A percentile compares a stretch with the other conserved stretches of the same genome.
phyloP scores from a whole-genome alignment of 2,329 filamentous ascomycete genomes.

The Escovopsis sp. region DNA sequence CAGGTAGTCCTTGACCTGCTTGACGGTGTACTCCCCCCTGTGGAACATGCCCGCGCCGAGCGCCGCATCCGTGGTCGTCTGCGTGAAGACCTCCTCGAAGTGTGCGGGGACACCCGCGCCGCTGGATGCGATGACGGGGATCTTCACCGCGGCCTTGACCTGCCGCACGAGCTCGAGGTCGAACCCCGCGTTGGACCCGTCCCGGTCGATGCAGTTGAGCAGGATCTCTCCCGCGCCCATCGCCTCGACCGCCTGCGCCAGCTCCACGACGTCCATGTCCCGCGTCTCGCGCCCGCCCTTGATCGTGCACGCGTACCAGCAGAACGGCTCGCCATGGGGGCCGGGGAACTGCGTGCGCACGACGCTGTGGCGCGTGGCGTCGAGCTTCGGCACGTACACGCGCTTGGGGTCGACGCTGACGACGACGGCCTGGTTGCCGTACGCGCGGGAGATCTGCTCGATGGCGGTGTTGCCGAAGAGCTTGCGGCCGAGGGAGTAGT shows the following conservation, averaged over 20 bases:
- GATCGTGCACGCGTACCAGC: slow-evolving; percentile 97
- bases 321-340: slow-evolving; percentile 61
- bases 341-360: slow-evolving; percentile 56
- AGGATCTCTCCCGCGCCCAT: slow-evolving; percentile 93
- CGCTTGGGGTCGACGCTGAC: slow-evolving; percentile 89
- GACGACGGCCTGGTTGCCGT: slow-evolving; percentile 93
- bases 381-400: slow-evolving; percentile 62
- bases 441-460: slow-evolving; percentile 84
- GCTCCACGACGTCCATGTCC: slow-evolving; percentile 81
- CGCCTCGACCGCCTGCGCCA: slow-evolving; percentile 77
- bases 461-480: slow-evolving; percentile 77
- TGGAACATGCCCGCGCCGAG: slow-evolving; percentile 97
- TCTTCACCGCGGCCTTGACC: slow-evolving; percentile 74
- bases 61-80: slow-evolving; percentile 80
- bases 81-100: slow-evolving; percentile 78
- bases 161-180: slow-evolving; percentile 81
- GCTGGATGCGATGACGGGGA: slow-evolving; percentile 90
- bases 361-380: slow-evolving; percentile 58
- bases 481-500: slow-evolving; percentile 53
- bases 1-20: slow-evolving; percentile 79
- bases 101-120: slow-evolving; percentile 79
- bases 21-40: slow-evolving; percentile 84
- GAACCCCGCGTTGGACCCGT: slow-evolving; percentile 88
- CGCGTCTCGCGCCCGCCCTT: slow-evolving; percentile 90
- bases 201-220: slow-evolving; percentile 94